A percentile compares a stretch with the other conserved stretches of the same genome.
phyloP scores from a whole-genome alignment of 352 stramenopile species.

The Globisporangium carolinianum region DNA sequence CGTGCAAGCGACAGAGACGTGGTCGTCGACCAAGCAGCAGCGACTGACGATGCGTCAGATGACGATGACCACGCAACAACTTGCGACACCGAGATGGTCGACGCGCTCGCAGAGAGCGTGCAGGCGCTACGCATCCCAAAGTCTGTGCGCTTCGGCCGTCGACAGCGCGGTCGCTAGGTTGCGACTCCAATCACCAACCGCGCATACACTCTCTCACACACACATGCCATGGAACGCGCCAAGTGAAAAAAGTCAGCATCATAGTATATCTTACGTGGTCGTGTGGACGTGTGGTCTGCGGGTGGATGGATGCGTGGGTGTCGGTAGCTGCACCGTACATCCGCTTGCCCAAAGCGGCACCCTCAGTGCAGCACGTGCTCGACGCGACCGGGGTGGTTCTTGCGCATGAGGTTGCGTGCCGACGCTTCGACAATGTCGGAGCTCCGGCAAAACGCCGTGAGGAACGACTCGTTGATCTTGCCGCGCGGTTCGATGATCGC shows the following conservation, averaged over 20 bases:
- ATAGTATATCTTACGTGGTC: no score
- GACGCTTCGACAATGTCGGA: constrained; percentile 67
- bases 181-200: not conserved
- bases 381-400: constrained; percentile 36
- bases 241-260: no score
- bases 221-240: not conserved
- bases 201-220: not conserved
- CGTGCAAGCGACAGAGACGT: not conserved
- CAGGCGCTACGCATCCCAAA: constrained; percentile 25
- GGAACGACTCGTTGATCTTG: constrained; percentile 71
- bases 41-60: constrained; percentile 5
- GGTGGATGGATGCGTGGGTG: no score
- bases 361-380: constrained; percentile 2
- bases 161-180: not conserved
- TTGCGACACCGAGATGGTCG: constrained; percentile 18
- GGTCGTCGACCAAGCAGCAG: not conserved
- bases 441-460: constrained; percentile 73
- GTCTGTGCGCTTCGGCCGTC: constrained; percentile 22
- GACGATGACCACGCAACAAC: not conserved
- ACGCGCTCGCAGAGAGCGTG: constrained; percentile 21
- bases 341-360: not conserved
- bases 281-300: no score
- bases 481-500: constrained; percentile 60
- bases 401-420: constrained; percentile 45
- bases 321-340: no score